Percentiles rank a stretch among this genome's conserved stretches.
These are phyloP conservation scores for Neoboletus magnificus DNA, from an alignment of 768 basidiomycete genomes.

Conservation along the genomic window DNA sequence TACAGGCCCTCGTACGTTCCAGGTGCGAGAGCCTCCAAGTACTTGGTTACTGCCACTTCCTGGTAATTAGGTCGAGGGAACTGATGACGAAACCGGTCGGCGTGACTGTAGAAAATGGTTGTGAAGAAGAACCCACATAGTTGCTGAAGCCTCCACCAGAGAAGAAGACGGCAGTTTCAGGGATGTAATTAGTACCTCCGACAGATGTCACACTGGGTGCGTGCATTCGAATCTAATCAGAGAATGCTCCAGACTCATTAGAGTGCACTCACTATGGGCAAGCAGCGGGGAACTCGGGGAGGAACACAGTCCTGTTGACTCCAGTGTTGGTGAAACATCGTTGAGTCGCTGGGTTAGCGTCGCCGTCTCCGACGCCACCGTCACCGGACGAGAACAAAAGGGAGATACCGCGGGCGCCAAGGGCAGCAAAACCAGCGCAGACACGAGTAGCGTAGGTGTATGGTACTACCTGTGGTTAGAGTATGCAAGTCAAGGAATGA, in stretches of 20 bases:
- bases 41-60: slow-evolving; percentile 39
- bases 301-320: slow-evolving; percentile 49
- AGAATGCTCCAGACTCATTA: not conserved
- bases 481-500: not conserved
- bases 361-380: slow-evolving; percentile 62
- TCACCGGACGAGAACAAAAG: slow-evolving; percentile 67
- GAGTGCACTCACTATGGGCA: slow-evolving; percentile 48
- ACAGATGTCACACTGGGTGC: slow-evolving; percentile 61
- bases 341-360: slow-evolving; percentile 50
- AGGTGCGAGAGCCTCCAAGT: slow-evolving; percentile 43
- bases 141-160: slow-evolving; percentile 77
- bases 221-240: not conserved
- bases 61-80: slow-evolving; percentile 58
- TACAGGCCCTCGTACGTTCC: slow-evolving; percentile 56
- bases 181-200: slow-evolving; percentile 58
- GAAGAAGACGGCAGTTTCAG: slow-evolving; percentile 58
- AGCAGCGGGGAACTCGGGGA: slow-evolving; percentile 58
- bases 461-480: slow-evolving; percentile 45
- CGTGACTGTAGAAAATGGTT: not conserved
- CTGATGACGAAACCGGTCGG: slow-evolving; percentile 25
- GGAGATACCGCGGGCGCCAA: slow-evolving; percentile 66
- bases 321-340: slow-evolving; percentile 60
- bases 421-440: slow-evolving; percentile 60
- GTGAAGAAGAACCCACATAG: slow-evolving; percentile 39
- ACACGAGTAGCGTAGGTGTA: slow-evolving; percentile 51